Evolutionary conservation across 176 grass and related monocot species (phyloP), one percentile per base, ranked within the genome.

Genomic region (Carex scoparia): DNA sequence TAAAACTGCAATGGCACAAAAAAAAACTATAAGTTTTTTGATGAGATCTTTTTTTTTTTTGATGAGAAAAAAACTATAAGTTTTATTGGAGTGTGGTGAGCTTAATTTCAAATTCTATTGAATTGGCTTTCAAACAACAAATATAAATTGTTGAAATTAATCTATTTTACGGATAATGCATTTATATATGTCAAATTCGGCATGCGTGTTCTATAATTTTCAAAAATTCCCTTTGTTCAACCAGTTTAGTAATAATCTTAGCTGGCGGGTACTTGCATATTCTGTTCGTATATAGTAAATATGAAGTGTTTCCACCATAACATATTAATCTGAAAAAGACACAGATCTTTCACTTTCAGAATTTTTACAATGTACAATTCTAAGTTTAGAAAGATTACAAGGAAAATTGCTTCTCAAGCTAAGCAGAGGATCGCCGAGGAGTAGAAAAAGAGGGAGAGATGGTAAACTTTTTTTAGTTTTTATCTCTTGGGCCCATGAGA

Each of bases 381-480:
- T 30, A 37, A 30, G 42, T 65, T 85, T 4, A 48, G 42, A 65
- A 42, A 30, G 5, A 35, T 63, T 60, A 85, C 68, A 77, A 32
- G 53, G 38, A 76, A 76, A 78, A 37, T 28, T 57, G 74, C 30
- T 78, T 63, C 48, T 30, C 0, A 5, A 48, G 33, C 19, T 37
- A 58, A 56, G 56, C 60, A 79, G 51, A 79, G 27, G 18, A 16
- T 89, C 71, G 15, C 79, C 89, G 14, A 91, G 46, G 35, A 90
- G 14, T 66, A 98, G n/a, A 89, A 88, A 95, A 14, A 94, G 79
- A 44, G 56, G 7, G 31, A 88, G 60, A 33, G 81, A 91, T 55
- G 89, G 55, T 6, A 74, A 55, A 23, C 2, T 72, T 4, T 48
- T 56, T 61, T 46, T 87, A 48, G 69, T 73, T 67, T 1, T 86